Conservation (phyloP, 805 yeast genomes). For the Saccharomycopsis malanga region DNA sequence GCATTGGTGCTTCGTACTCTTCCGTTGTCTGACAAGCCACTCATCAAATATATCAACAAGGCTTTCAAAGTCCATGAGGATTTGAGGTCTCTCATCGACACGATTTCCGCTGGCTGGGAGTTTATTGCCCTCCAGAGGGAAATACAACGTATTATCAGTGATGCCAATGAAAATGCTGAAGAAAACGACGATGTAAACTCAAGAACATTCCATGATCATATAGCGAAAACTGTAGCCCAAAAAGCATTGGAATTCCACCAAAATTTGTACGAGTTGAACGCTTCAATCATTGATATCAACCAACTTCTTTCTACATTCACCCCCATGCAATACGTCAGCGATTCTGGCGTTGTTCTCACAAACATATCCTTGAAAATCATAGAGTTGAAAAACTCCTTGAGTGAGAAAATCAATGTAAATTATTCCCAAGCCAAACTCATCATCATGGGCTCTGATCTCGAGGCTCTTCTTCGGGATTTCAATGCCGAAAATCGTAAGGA, state of each 20-base stretch:
- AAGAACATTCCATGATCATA: constrained; percentile 35
- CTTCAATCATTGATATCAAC: constrained; percentile 42
- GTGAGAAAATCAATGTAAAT: constrained; percentile 43
- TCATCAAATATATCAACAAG: constrained; percentile 20
- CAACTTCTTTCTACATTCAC: constrained; percentile 34
- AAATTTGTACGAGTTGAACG: constrained; percentile 35
- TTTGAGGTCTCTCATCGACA: constrained; percentile 1
- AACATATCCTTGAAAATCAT: constrained; percentile 43
- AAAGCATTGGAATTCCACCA: constrained; percentile 42
- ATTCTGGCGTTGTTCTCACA: constrained; percentile 51
- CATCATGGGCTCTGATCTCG: constrained; percentile 48
- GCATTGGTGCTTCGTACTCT: constrained; percentile 15
- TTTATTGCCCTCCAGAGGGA: constrained; percentile 18
- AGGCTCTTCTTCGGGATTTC: constrained; percentile 27
- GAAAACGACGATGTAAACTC: neutral
- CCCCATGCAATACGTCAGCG: constrained; percentile 44
- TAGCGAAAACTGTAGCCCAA: constrained; percentile 41
- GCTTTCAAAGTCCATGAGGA: constrained; percentile 12
- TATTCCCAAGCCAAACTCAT: constrained; percentile 53
- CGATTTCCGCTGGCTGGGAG: constrained; percentile 19
- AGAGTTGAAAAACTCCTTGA: constrained; percentile 39
- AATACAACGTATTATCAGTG: constrained; percentile 8
- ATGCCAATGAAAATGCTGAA: neutral
- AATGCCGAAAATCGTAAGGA: constrained; percentile 13
- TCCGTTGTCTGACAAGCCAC: constrained; percentile 21